Evolutionary conservation across 2,329 filamentous ascomycete genomes (phyloP).

Genomic region (Cytospora schulzeri): DNA sequence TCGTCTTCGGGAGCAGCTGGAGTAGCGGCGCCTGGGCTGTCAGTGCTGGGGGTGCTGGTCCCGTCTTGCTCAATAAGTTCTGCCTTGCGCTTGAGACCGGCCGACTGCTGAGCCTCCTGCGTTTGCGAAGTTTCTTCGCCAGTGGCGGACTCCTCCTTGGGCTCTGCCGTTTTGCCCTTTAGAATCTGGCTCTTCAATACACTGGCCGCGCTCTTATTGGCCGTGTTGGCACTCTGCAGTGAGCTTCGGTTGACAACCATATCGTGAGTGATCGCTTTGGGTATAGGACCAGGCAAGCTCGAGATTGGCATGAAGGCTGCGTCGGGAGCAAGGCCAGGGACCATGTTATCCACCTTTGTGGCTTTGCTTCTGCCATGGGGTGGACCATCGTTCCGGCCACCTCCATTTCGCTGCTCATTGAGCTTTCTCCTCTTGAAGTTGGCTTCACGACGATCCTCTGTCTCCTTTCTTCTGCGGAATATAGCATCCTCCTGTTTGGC

Average conservation of each 20-base stretch:
- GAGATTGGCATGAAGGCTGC: slow-evolving; percentile 42
- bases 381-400: slow-evolving; percentile 41
- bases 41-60: slow-evolving; percentile 61
- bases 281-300: slow-evolving; percentile 54
- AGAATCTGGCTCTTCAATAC: slow-evolving; percentile 77
- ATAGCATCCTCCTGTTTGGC: slow-evolving; percentile 93
- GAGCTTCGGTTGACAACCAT: slow-evolving; percentile 78
- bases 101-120: slow-evolving; percentile 48
- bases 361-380: slow-evolving; percentile 27
- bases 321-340: slow-evolving; percentile 28
- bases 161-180: slow-evolving; percentile 31
- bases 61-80: slow-evolving; percentile 65
- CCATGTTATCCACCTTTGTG: slow-evolving; percentile 28
- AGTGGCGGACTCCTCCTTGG: slow-evolving; percentile 20
- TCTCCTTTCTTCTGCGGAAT: slow-evolving; percentile 83
- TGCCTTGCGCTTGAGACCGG: slow-evolving; percentile 76
- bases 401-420: slow-evolving; percentile 56
- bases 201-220: slow-evolving; percentile 94
- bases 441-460: slow-evolving; percentile 80
- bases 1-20: slow-evolving; percentile 56
- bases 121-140: slow-evolving; percentile 30
- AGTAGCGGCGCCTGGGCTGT: slow-evolving; percentile 46
- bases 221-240: slow-evolving; percentile 69
- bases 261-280: slow-evolving; percentile 71
- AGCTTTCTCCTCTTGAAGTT: slow-evolving; percentile 77